phyloP scores from a whole-genome alignment of 805 yeast species.

The Suhomyces kilbournensis region DNA sequence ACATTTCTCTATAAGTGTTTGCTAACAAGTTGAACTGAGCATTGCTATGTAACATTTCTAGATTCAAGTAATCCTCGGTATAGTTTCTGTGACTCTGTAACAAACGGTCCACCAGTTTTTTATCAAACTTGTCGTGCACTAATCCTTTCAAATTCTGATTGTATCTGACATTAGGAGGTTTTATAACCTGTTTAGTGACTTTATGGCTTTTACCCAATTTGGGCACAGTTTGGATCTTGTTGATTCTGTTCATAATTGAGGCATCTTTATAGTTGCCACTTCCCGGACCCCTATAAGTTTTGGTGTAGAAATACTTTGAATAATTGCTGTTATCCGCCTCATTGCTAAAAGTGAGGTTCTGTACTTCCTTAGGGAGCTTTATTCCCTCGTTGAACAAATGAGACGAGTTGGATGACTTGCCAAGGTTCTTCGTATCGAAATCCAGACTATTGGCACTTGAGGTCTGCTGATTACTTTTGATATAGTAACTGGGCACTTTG shows the following conservation, averaged over 20 bases:
- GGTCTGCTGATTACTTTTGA: slow-evolving; percentile 27
- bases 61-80: slow-evolving; percentile 35
- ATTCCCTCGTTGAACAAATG: slow-evolving; percentile 23
- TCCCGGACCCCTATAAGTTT: slow-evolving; percentile 44
- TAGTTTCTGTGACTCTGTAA: slow-evolving; percentile 26
- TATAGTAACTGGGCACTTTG: slow-evolving; percentile 42
- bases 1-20: slow-evolving; percentile 38
- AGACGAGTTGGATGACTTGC: slow-evolving; percentile 17
- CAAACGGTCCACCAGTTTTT: slow-evolving; percentile 28
- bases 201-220: slow-evolving; percentile 15
- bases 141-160: slow-evolving; percentile 36
- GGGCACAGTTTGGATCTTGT: slow-evolving; percentile 26
- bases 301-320: slow-evolving; percentile 39
- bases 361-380: slow-evolving; percentile 32
- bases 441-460: slow-evolving; percentile 2
- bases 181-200: slow-evolving; percentile 15
- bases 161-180: slow-evolving; percentile 12
- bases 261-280: slow-evolving; percentile 46
- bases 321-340: slow-evolving; percentile 35
- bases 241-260: slow-evolving; percentile 37
- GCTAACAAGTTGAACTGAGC: slow-evolving; percentile 38
- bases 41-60: slow-evolving; percentile 45
- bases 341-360: slow-evolving; percentile 32
- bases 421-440: slow-evolving; percentile 13
- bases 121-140: slow-evolving; percentile 31